phyloP scores from a whole-genome alignment of 805 yeast genomes.

The Nakazawaea peltata region DNA sequence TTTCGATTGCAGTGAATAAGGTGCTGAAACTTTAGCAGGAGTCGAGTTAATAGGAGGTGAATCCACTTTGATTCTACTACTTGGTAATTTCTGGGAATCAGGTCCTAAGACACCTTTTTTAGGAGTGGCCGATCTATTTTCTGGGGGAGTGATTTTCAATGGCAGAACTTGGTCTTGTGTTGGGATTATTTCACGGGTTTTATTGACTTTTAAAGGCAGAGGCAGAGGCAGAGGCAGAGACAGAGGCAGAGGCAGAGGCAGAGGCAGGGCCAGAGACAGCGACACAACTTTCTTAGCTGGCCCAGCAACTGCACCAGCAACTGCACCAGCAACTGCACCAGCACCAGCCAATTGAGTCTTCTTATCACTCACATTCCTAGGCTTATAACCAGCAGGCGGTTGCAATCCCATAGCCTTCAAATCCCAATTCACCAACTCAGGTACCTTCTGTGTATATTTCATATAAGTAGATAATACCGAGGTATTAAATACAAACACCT shows the following conservation, averaged over 20 bases:
- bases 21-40: neutral
- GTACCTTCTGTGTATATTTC: conserved; percentile 49
- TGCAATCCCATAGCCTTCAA: conserved; percentile 7
- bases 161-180: neutral
- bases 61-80: neutral
- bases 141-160: too few relatives aligned
- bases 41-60: too few relatives aligned
- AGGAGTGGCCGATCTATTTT: too few relatives aligned
- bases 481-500: conserved; percentile 49
- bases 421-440: conserved; percentile 47
- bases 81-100: neutral
- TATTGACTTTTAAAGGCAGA: neutral
- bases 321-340: too few relatives aligned
- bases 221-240: neutral
- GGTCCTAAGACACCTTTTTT: neutral
- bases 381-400: conserved; percentile 1
- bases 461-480: conserved; percentile 44
- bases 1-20: neutral
- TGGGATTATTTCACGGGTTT: neutral
- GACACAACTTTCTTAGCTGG: too few relatives aligned
- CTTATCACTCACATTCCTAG: too few relatives aligned
- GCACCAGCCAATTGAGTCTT: too few relatives aligned
- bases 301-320: too few relatives aligned
- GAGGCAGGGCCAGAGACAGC: too few relatives aligned
- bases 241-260: too few relatives aligned